These are phyloP conservation scores for Aspergillus egyptiacus DNA, from an alignment of 495 filamentous ascomycete genomes.

Conservation along the genomic window DNA sequence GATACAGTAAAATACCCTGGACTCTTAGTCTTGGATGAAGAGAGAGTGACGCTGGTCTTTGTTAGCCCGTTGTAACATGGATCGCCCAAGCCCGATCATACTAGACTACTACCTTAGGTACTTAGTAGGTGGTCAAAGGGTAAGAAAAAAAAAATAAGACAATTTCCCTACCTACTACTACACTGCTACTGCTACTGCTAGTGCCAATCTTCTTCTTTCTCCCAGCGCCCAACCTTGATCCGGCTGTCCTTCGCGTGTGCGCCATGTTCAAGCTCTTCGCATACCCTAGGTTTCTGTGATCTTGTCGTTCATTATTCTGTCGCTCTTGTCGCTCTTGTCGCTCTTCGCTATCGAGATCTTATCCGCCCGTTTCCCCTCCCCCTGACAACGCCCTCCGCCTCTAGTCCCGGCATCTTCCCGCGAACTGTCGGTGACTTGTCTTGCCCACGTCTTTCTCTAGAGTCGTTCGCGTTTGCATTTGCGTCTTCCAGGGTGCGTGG, in stretches of 20 bases:
- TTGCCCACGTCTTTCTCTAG: slow-evolving; percentile 8
- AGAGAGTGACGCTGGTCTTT: not conserved
- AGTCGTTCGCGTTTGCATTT: slow-evolving; percentile 10
- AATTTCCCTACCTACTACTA: no score
- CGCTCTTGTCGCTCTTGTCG: not conserved
- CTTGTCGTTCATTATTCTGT: slow-evolving; percentile 18
- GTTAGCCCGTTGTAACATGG: slow-evolving; percentile 11
- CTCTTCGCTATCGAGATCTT: slow-evolving; percentile 7
- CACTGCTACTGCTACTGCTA: no score
- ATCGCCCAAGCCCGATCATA: slow-evolving; percentile 17
- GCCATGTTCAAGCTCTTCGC: slow-evolving; percentile 27
- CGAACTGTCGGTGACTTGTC: slow-evolving; percentile 7
- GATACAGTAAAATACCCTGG: slow-evolving; percentile 15
- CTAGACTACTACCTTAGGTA: no score
- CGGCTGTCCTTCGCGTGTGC: slow-evolving; percentile 24
- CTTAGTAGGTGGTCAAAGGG: no score
- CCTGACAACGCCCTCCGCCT: slow-evolving; percentile 15
- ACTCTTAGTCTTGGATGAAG: not conserved
- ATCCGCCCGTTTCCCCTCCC: slow-evolving; percentile 14
- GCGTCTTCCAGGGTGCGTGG: slow-evolving; percentile 1
- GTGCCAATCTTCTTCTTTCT: slow-evolving; percentile 14
- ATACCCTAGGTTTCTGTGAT: slow-evolving; percentile 27
- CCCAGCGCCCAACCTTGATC: slow-evolving; percentile 21
- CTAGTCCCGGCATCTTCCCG: slow-evolving; percentile 1
- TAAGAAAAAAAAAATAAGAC: slow-evolving; percentile 15